Conservation (phyloP, 768 basidiomycete species). For the Lentinula aciculospora region DNA sequence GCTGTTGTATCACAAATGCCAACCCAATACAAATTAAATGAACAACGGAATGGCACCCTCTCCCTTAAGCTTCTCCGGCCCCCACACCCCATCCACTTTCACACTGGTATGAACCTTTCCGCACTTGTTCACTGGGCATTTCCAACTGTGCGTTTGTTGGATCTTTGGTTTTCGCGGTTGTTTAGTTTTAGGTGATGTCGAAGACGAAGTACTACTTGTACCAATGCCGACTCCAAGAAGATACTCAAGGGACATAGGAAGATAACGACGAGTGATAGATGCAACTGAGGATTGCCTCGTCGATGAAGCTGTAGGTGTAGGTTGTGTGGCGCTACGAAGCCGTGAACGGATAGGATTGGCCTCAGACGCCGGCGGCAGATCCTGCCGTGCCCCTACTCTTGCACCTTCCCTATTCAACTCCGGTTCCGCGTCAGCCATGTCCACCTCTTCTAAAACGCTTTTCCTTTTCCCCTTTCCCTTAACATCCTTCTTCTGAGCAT, state of each 20-base stretch:
- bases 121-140: constrained; percentile 60
- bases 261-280: constrained; percentile 7
- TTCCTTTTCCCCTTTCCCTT: constrained; percentile 39
- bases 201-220: no score
- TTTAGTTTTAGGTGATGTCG: constrained; percentile 16
- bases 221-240: not conserved
- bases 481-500: constrained; percentile 11
- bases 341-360: constrained; percentile 49
- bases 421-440: constrained; percentile 11
- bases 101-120: constrained; percentile 50
- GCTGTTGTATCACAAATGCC: no score
- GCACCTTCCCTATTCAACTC: constrained; percentile 10
- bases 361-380: constrained; percentile 7
- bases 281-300: not conserved
- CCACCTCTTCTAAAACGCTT: constrained; percentile 11
- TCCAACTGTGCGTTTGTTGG: constrained; percentile 47
- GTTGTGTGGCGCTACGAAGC: constrained; percentile 37
- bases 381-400: not conserved
- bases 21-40: not conserved
- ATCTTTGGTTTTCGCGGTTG: constrained; percentile 24
- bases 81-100: constrained; percentile 54
- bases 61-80: constrained; percentile 38
- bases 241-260: not conserved
- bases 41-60: constrained; percentile 9
- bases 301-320: no score